These are phyloP conservation scores for Spongispora temasekensis DNA, from an alignment of 1,284 basidiomycete genomes.

Conservation along the genomic window DNA sequence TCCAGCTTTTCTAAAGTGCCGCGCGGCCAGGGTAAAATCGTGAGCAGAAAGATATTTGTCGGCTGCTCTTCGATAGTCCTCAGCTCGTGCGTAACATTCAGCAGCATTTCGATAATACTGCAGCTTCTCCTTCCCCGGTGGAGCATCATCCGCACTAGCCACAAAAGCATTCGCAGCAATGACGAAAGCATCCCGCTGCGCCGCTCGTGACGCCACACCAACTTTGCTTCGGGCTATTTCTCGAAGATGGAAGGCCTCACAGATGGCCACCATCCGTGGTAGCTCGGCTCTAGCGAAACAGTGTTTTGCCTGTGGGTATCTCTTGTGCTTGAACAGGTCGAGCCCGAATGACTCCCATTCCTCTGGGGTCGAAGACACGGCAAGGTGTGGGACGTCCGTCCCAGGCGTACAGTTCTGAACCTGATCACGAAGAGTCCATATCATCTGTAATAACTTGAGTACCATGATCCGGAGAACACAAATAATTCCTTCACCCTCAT, in stretches of 20 bases:
- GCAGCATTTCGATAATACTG: constrained; percentile 53
- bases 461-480: background rate
- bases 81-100: constrained; percentile 50
- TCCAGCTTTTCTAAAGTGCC: constrained; percentile 49
- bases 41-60: constrained; percentile 44
- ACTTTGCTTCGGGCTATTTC: constrained; percentile 40
- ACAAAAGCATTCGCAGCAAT: constrained; percentile 53
- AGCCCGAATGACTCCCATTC: constrained; percentile 59
- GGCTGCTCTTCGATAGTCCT: constrained; percentile 47
- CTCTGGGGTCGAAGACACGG: constrained; percentile 46
- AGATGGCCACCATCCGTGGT: constrained; percentile 46
- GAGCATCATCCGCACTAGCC: constrained; percentile 39
- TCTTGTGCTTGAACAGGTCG: constrained; percentile 54
- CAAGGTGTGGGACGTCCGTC: constrained; percentile 48
- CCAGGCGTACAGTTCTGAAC: constrained; percentile 46
- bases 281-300: constrained; percentile 59
- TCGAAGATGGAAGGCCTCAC: constrained; percentile 47
- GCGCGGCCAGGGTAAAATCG: constrained; percentile 47
- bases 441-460: constrained; percentile 38
- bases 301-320: constrained; percentile 60
- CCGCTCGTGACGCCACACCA: constrained; percentile 20
- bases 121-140: constrained; percentile 25
- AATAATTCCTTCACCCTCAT: constrained; percentile 49
- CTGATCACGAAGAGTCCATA: constrained; percentile 48
- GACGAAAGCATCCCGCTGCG: constrained; percentile 41